phyloP scores from a whole-genome alignment of 768 basidiomycete species.

The Hericium erinaceus region DNA sequence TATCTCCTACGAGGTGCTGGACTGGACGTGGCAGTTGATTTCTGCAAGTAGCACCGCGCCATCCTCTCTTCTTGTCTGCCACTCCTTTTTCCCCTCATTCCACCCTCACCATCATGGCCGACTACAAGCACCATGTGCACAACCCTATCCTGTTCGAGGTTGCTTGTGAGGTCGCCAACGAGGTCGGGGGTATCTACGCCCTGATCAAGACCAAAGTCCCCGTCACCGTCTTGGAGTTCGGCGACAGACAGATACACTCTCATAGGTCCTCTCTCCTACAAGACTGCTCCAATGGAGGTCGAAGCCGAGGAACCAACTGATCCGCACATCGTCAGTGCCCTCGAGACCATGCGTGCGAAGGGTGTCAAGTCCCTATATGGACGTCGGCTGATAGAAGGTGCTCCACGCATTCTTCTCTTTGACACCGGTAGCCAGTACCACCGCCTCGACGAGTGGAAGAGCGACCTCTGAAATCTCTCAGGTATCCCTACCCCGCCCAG shows the following conservation, averaged over 20 bases:
- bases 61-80: neutral
- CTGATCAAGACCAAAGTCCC: constrained; percentile 99
- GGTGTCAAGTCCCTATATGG: constrained; percentile 90
- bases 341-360: constrained; percentile 80
- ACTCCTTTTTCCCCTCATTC: neutral
- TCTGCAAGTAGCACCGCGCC: neutral
- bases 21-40: neutral
- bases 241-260: constrained; percentile 88
- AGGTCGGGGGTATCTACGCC: constrained; percentile 98
- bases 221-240: constrained; percentile 93
- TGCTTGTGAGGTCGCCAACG: constrained; percentile 98
- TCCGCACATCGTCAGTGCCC: constrained; percentile 61
- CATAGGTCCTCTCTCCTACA: constrained; percentile 97
- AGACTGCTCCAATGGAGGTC: constrained; percentile 98
- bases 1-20: neutral
- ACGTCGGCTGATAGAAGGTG: constrained; percentile 96
- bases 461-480: constrained; percentile 95
- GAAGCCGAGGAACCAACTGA: constrained; percentile 87
- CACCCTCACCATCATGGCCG: constrained; percentile 19
- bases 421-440: constrained; percentile 86
- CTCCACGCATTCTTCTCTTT: constrained; percentile 89
- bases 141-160: constrained; percentile 85
- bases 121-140: constrained; percentile 60
- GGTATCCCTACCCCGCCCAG: constrained; percentile 95
- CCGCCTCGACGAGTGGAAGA: constrained; percentile 96